Base-by-base conservation (phyloP, 164 flowering plant species). In the Houttuynia cordata region DNA sequence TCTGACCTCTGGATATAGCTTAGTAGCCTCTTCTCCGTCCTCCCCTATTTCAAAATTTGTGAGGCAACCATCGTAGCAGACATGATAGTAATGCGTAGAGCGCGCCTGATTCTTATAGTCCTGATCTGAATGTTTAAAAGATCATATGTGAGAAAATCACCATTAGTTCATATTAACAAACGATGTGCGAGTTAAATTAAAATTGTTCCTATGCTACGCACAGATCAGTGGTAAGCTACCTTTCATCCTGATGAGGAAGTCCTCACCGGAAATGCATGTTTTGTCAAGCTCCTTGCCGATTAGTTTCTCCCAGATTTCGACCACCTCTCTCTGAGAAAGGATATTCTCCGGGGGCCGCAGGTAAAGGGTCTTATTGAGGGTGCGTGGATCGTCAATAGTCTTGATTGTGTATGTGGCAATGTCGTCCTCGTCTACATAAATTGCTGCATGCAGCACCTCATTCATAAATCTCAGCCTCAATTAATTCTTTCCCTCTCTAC, bases 31-130 rank as follows among this genome's bases (percentile, higher is more conserved):
- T 71, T 67, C 80, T 13, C 68, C 83, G 1, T 62, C 71, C 53
- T 79, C 81, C 20, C 76, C 76, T 3, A 83, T 74, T 49, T 83
- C 82, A 61, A n/a, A n/a, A n/a, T n/a, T n/a, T n/a, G n/a, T n/a
- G n/a, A n/a, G n/a, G n/a, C n/a, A n/a, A n/a, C n/a, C 93, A 60
- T 88, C 88, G 53, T 78, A 84, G 72, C 67, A 84, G 4, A 88
- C 71, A 63, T 88, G 91, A 62, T 83, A 84, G 64, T 77, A 83
- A 65, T 84, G 96, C 0, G 80, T 77, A 8, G 74, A 23, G 24
- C 87, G 91, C 10, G 73, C 93, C 67, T 84, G 83, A 12, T 25
- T 41, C 24, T 73, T 83, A 57, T 53, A 72, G 14, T 79, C 91
- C 76, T 64, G 57, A 8, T 62, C 90, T 86, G 74, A 64, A 67